Conservation (phyloP, 805 yeast genomes). For the Saccharomycopsis sp. region DNA sequence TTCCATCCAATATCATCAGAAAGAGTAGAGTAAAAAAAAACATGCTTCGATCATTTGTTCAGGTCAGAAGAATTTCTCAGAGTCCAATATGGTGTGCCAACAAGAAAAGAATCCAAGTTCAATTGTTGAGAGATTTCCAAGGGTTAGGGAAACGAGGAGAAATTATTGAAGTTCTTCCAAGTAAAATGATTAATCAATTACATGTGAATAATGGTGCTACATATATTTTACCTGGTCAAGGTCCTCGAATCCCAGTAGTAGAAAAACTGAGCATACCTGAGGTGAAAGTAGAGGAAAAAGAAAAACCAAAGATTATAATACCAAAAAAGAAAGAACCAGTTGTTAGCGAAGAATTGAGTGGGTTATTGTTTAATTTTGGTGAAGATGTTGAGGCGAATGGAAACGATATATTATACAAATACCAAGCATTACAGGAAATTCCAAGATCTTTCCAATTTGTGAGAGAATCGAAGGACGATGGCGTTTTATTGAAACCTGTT, state of each 20-base stretch:
- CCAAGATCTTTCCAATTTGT: constrained; percentile 2
- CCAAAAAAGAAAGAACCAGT: neutral
- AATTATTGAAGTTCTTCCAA: constrained; percentile 67
- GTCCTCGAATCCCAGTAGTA: constrained; percentile 19
- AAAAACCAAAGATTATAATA: neutral
- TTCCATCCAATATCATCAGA: too few species aligned
- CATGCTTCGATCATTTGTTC: too few species aligned
- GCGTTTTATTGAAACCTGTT: constrained; percentile 10
- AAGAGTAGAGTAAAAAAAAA: too few species aligned
- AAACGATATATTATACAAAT: constrained; percentile 6
- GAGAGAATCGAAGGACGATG: constrained; percentile 1
- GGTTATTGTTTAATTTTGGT: constrained; percentile 6
- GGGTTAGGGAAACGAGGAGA: constrained; percentile 64
- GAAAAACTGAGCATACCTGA: neutral
- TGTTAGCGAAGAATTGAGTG: constrained; percentile 1
- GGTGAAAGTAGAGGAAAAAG: neutral
- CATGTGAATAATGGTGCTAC: constrained; percentile 69
- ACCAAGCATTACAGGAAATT: constrained; percentile 11
- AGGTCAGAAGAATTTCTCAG: too few species aligned
- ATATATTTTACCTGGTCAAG: constrained; percentile 38
- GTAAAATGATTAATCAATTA: constrained; percentile 73
- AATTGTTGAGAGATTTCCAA: constrained; percentile 62
- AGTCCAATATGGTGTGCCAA: too few species aligned
- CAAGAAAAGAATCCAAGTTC: constrained; percentile 54
- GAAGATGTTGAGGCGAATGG: neutral